phyloP scores from a whole-genome alignment of 1,284 basidiomycete genomes.

The Boletus semigastroideus region DNA sequence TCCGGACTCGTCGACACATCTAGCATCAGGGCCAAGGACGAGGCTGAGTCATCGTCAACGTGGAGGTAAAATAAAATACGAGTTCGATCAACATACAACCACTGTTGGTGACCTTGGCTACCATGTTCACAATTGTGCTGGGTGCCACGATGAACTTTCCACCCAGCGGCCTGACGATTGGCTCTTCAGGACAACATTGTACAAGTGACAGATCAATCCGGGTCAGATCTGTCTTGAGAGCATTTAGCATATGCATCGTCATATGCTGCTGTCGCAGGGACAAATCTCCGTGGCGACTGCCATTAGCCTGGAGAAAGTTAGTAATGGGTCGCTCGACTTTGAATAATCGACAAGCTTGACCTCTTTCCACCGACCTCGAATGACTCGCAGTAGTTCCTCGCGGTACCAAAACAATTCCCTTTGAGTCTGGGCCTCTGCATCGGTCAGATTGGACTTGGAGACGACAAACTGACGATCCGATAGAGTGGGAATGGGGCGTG shows the following conservation, averaged over 20 bases:
- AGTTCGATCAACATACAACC: constrained; percentile 40
- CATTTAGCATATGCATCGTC: constrained; percentile 73
- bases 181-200: constrained; percentile 33
- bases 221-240: constrained; percentile 63
- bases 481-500: constrained; percentile 76
- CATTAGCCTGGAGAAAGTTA: constrained; percentile 57
- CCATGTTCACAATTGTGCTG: constrained; percentile 61
- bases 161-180: constrained; percentile 29
- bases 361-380: constrained; percentile 82
- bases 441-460: constrained; percentile 64
- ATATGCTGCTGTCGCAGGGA: constrained; percentile 76
- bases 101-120: constrained; percentile 58
- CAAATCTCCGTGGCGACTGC: constrained; percentile 70
- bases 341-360: constrained; percentile 37
- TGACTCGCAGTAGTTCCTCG: constrained; percentile 72
- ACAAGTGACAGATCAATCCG: constrained; percentile 59
- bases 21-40: constrained; percentile 50
- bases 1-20: constrained; percentile 55
- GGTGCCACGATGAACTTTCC: constrained; percentile 47
- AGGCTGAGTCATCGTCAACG: constrained; percentile 38
- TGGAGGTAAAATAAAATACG: background rate
- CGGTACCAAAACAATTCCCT: constrained; percentile 93
- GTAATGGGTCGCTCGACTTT: background rate
- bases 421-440: constrained; percentile 58
- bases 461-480: constrained; percentile 93